Percentiles rank a stretch among this genome's conserved stretches.
phyloP scores from a whole-genome alignment of 495 filamentous ascomycete genomes.

The Umbilicaria muhlenbergii region DNA sequence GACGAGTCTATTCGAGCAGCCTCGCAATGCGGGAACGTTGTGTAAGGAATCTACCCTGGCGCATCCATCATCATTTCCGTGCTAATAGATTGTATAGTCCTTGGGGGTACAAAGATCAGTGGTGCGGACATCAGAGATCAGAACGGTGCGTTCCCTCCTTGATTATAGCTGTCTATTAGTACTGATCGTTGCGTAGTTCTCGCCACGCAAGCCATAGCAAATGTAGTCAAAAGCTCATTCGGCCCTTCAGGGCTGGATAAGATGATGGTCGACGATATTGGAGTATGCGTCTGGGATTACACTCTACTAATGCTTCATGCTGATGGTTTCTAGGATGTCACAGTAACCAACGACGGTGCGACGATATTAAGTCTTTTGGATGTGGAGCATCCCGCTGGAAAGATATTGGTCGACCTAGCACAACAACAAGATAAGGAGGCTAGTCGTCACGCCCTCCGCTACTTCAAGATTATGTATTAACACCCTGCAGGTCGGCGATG shows the following conservation, averaged over 20 bases:
- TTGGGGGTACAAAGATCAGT: conserved; percentile 87
- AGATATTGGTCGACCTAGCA: conserved; percentile 93
- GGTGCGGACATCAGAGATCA: conserved; percentile 92
- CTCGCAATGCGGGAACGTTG: conserved; percentile 71
- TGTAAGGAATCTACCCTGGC: conserved; percentile 31
- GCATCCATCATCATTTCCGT: conserved; percentile 6
- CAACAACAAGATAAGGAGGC: conserved; percentile 98
- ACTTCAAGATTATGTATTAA: conserved; percentile 9
- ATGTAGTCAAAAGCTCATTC: conserved; percentile 98
- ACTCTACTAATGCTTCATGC: conserved; percentile 11
- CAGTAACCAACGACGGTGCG: conserved; percentile 96
- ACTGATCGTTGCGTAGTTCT: conserved; percentile 43
- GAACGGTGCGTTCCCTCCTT: conserved; percentile 47
- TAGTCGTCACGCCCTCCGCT: neutral
- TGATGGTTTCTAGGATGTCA: conserved; percentile 61
- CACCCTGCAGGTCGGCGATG: conserved; percentile 61
- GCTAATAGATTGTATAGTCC: conserved; percentile 41
- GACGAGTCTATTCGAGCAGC: conserved; percentile 80
- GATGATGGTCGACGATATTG: conserved; percentile 99
- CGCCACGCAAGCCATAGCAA: conserved; percentile 91
- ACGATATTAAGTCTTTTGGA: conserved; percentile 91
- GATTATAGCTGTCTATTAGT: neutral
- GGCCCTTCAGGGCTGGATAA: conserved; percentile 95
- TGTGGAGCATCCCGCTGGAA: conserved; percentile 94
- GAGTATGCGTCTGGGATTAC: conserved; percentile 37